Conservation (phyloP, 805 yeast species). For the Candida mattraensis region DNA sequence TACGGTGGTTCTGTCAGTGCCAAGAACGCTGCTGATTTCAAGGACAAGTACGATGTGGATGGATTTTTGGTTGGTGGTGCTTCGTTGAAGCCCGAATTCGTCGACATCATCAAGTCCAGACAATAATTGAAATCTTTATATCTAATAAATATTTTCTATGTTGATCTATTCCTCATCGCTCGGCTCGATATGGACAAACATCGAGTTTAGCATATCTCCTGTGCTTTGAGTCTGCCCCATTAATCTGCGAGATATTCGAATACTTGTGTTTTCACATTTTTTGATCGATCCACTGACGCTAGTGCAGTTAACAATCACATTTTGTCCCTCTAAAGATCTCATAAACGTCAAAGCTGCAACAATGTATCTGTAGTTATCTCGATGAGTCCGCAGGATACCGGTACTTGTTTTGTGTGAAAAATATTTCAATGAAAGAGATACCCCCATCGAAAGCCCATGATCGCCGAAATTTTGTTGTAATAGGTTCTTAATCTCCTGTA, state of each 20-base stretch:
- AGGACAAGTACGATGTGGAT: conserved; percentile 90
- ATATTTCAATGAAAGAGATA: conserved; percentile 61
- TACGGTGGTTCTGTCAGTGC: conserved; percentile 99
- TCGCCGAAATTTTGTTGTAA: conserved; percentile 76
- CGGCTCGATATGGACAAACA: conserved; percentile 11
- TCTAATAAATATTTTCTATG: neutral
- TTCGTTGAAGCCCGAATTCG: conserved; percentile 95
- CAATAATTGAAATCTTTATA: conserved; percentile 39
- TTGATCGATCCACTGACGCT: conserved; percentile 86
- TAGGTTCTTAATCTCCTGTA: conserved; percentile 53
- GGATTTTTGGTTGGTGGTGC: conserved; percentile 99
- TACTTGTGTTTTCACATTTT: conserved; percentile 73
- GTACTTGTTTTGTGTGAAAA: conserved; percentile 79
- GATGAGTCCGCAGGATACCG: conserved; percentile 76
- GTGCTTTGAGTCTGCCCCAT: conserved; percentile 20
- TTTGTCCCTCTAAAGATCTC: conserved; percentile 46
- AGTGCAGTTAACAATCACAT: conserved; percentile 57
- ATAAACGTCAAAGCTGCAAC: conserved; percentile 67
- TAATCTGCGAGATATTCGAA: conserved; percentile 46
- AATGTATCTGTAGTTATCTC: conserved; percentile 61
- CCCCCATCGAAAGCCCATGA: conserved; percentile 61
- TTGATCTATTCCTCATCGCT: conserved; percentile 1
- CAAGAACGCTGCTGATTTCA: conserved; percentile 85
- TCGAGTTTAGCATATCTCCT: conserved; percentile 8
- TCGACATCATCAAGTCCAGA: conserved; percentile 93